A percentile compares a stretch with the other conserved stretches of the same genome.
These are phyloP conservation scores for Tuber brumale DNA, from an alignment of 495 filamentous ascomycete genomes.

Conservation along the genomic window DNA sequence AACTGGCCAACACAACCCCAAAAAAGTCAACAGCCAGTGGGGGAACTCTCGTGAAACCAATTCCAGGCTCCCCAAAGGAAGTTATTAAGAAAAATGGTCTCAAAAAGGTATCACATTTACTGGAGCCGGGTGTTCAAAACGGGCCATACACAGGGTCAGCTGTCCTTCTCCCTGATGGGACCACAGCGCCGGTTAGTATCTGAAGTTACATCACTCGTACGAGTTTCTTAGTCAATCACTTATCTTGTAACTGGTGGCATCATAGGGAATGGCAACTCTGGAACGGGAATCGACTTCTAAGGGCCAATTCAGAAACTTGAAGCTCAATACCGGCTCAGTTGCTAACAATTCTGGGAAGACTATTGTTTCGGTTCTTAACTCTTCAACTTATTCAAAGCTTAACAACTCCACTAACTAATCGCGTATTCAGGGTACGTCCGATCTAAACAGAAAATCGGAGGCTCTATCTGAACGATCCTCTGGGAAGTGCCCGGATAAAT, in stretches of 20 bases:
- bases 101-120: not conserved
- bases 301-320: not conserved
- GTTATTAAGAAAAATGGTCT: not conserved
- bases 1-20: not conserved
- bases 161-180: not conserved
- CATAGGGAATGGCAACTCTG: not conserved
- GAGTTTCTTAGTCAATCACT: not conserved
- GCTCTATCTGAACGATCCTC: not conserved
- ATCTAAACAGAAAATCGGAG: not conserved
- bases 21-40: not conserved
- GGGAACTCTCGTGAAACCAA: no score
- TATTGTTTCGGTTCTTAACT: not conserved
- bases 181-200: not conserved
- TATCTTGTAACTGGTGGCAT: not conserved
- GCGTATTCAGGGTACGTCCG: not conserved
- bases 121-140: not conserved
- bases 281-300: not conserved
- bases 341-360: not conserved
- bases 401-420: not conserved
- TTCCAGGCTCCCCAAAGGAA: not conserved
- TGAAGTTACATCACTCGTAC: not conserved
- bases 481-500: not conserved
- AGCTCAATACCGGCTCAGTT: not conserved
- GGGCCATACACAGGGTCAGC: not conserved
- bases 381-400: conserved; percentile 5